phyloP scores from a whole-genome alignment of 495 filamentous ascomycete species.

The Parathielavia hyrcaniae region DNA sequence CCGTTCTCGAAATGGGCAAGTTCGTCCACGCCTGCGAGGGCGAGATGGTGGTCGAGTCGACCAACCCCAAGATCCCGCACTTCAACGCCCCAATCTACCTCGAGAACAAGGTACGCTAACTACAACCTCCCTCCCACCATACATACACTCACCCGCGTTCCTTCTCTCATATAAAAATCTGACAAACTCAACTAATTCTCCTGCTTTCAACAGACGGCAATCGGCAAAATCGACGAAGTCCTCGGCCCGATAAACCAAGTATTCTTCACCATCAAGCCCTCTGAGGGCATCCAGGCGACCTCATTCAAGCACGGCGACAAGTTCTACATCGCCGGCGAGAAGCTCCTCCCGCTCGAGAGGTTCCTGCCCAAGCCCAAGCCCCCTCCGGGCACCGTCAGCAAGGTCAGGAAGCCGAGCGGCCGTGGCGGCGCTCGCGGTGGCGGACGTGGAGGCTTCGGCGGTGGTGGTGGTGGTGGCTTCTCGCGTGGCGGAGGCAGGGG shows the following conservation, averaged over 20 bases:
- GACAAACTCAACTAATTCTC: conserved; percentile 36
- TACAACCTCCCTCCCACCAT: background rate
- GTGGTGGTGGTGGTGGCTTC: conserved; percentile 34
- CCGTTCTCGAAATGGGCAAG: conserved; percentile 71
- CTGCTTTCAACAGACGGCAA: conserved; percentile 51
- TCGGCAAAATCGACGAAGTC: conserved; percentile 93
- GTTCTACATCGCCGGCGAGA: conserved; percentile 91
- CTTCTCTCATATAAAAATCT: background rate
- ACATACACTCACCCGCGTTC: no score
- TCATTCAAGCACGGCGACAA: conserved; percentile 96
- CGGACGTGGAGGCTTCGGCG: conserved; percentile 39
- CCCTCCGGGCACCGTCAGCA: conserved; percentile 53
- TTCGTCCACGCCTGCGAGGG: conserved; percentile 93
- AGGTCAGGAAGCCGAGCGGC: conserved; percentile 48
- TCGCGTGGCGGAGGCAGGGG: conserved; percentile 33
- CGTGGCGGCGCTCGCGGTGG: conserved; percentile 43
- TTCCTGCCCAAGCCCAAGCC: conserved; percentile 95
- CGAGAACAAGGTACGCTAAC: conserved; percentile 77
- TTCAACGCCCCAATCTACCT: conserved; percentile 99
- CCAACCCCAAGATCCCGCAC: conserved; percentile 93
- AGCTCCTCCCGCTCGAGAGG: conserved; percentile 87
- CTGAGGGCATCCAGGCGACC: conserved; percentile 87
- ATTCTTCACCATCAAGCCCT: conserved; percentile 94
- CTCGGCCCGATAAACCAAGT: conserved; percentile 93
- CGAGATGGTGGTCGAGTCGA: conserved; percentile 89